Conservation (phyloP, 73 alveolate species). For the Paramecium caudatum region DNA sequence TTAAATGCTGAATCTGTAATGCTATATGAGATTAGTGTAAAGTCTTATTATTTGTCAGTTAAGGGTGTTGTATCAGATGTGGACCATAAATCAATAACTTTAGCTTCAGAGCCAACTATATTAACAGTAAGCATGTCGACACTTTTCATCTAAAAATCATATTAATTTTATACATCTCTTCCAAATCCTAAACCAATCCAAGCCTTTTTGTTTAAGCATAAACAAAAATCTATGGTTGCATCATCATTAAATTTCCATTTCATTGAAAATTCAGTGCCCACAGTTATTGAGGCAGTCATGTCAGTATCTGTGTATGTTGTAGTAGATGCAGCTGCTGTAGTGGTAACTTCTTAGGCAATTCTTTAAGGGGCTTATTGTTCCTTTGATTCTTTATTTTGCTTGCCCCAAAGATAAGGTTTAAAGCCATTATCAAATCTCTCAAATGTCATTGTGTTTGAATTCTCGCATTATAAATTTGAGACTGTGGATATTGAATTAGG, state of each 20-base stretch:
- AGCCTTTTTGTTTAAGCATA: background rate
- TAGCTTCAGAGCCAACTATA: background rate
- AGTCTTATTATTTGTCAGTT: slow-evolving; percentile 35
- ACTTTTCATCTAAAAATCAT: slow-evolving; percentile 30
- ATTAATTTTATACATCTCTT: background rate
- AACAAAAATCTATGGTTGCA: slow-evolving; percentile 14
- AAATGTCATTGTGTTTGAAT: slow-evolving; percentile 2
- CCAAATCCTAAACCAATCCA: slow-evolving; percentile 66
- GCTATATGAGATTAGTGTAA: background rate
- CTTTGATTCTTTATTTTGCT: background rate
- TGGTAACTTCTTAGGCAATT: background rate
- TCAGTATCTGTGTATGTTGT: slow-evolving; percentile 54
- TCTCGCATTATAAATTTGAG: background rate
- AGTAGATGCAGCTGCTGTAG: background rate
- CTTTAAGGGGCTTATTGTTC: background rate
- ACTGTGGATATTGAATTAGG: background rate
- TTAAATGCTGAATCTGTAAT: background rate
- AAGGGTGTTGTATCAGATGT: background rate
- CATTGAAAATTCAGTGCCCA: background rate
- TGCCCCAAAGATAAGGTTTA: slow-evolving; percentile 22
- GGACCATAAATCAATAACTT: slow-evolving; percentile 10
- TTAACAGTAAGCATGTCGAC: slow-evolving; percentile 8
- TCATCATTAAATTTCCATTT: slow-evolving; percentile 50
- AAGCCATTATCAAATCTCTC: slow-evolving; percentile 15
- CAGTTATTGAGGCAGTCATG: background rate